Conservation (phyloP, 1,139 yeast species). For the Yamadazyma epiphylla region DNA sequence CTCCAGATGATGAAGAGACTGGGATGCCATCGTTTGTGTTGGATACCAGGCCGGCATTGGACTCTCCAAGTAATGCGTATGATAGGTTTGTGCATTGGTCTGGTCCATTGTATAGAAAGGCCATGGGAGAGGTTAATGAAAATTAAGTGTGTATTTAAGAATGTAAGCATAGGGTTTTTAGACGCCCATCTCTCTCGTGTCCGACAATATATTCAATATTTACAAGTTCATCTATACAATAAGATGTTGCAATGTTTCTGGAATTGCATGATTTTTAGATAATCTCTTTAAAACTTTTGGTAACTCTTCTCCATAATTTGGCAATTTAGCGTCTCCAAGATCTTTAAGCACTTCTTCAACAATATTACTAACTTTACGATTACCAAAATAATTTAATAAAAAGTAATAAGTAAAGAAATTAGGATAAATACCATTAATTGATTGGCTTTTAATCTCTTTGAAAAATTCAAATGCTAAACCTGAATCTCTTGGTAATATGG, state of each 20-base stretch:
- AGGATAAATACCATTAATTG: constrained; percentile 27
- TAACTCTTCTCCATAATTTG: constrained; percentile 36
- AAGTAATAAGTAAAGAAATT: constrained; percentile 58
- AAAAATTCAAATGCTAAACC: constrained; percentile 40
- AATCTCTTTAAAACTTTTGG: constrained; percentile 23
- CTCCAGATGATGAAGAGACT: constrained; percentile 84
- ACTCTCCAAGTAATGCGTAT: constrained; percentile 53
- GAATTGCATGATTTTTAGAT: constrained; percentile 2
- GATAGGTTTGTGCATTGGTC: constrained; percentile 62
- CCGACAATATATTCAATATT: no score
- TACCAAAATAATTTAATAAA: constrained; percentile 44
- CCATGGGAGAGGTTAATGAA: constrained; percentile 47
- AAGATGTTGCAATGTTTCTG: constrained; percentile 6
- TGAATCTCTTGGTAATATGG: constrained; percentile 36
- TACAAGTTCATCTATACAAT: no score
- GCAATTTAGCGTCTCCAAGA: constrained; percentile 21
- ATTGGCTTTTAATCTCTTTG: constrained; percentile 21
- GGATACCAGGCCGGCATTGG: constrained; percentile 95
- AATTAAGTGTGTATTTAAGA: constrained; percentile 6
- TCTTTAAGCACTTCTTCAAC: constrained; percentile 38
- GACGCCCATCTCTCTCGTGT: no score
- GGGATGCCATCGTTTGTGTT: constrained; percentile 89
- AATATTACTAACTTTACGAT: constrained; percentile 20
- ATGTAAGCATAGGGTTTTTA: background rate
- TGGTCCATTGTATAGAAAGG: constrained; percentile 38